Conservation (phyloP, 1,139 yeast species). For the Pichia sp. region DNA sequence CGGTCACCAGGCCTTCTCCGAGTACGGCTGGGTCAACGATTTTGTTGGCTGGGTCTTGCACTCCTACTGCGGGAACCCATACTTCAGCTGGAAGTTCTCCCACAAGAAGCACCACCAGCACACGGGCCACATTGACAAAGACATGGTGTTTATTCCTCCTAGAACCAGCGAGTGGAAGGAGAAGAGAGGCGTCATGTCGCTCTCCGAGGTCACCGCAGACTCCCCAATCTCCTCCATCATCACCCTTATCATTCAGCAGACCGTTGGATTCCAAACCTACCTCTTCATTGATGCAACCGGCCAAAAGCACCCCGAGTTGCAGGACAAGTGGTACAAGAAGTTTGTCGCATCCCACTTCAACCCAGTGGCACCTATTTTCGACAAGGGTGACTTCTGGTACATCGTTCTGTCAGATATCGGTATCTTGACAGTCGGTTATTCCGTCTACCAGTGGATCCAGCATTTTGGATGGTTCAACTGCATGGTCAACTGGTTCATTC, state of each 20-base stretch:
- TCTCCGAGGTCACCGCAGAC: slow-evolving; percentile 65
- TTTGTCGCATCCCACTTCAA: slow-evolving; percentile 56
- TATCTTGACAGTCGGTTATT: slow-evolving; percentile 48
- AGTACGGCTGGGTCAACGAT: slow-evolving; percentile 65
- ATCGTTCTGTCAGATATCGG: slow-evolving; percentile 73
- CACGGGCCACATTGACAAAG: slow-evolving; percentile 75
- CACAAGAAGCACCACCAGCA: slow-evolving; percentile 88
- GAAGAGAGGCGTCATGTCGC: slow-evolving; percentile 35
- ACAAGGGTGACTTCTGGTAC: slow-evolving; percentile 63
- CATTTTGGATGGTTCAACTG: slow-evolving; percentile 61
- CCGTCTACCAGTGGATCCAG: slow-evolving; percentile 61
- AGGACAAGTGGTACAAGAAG: slow-evolving; percentile 35
- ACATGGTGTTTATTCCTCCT: slow-evolving; percentile 78
- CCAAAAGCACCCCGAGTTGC: slow-evolving; percentile 50
- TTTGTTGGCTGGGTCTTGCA: slow-evolving; percentile 79
- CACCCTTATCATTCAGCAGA: slow-evolving; percentile 61
- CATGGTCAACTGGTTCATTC: slow-evolving; percentile 68
- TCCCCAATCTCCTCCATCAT: slow-evolving; percentile 62
- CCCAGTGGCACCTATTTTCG: slow-evolving; percentile 72
- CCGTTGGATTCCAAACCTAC: slow-evolving; percentile 71
- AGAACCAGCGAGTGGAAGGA: slow-evolving; percentile 48
- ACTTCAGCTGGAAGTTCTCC: slow-evolving; percentile 79
- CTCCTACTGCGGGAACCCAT: slow-evolving; percentile 74
- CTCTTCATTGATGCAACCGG: slow-evolving; percentile 73
- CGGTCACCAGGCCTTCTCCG: slow-evolving; percentile 83